Conservation (phyloP, 768 basidiomycete species). For the Gelatoporia subvermispora region DNA sequence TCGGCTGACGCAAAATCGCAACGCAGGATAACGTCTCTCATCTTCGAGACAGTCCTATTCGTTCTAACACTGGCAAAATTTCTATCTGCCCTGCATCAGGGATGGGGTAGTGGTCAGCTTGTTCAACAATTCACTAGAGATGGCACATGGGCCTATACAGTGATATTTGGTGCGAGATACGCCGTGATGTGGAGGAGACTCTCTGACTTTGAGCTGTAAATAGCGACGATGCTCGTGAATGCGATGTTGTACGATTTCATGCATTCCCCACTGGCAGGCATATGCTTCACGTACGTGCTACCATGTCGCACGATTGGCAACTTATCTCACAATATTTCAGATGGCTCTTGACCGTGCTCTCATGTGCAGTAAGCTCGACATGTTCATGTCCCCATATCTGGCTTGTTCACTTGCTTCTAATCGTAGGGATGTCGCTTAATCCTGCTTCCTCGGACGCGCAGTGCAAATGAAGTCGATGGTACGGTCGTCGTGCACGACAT, state of each 20-base stretch:
- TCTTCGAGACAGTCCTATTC: slow-evolving; percentile 23
- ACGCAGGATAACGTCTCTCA: slow-evolving; percentile 18
- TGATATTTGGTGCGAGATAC: slow-evolving; percentile 16
- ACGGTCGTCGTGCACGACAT: neutral
- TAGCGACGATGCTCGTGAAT: slow-evolving; percentile 16
- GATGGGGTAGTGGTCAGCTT: slow-evolving; percentile 21
- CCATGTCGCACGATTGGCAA: neutral
- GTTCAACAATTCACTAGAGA: slow-evolving; percentile 20
- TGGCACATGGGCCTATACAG: slow-evolving; percentile 24
- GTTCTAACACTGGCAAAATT: slow-evolving; percentile 20
- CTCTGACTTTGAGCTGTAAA: slow-evolving; percentile 6
- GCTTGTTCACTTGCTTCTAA: neutral
- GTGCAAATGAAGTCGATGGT: neutral
- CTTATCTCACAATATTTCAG: neutral
- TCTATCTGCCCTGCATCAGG: slow-evolving; percentile 11
- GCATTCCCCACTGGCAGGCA: slow-evolving; percentile 20
- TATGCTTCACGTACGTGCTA: slow-evolving; percentile 21
- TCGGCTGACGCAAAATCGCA: neutral
- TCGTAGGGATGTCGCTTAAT: slow-evolving; percentile 17
- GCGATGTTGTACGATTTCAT: slow-evolving; percentile 19
- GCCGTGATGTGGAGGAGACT: too few species aligned
- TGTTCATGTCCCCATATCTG: neutral
- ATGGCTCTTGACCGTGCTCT: slow-evolving; percentile 23
- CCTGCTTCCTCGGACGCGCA: slow-evolving; percentile 8
- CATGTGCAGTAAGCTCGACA: slow-evolving; percentile 15